A percentile compares a stretch with the other conserved stretches of the same genome.
Conservation (phyloP, 1,284 basidiomycete genomes). For the Salmacisia buchloeana region DNA sequence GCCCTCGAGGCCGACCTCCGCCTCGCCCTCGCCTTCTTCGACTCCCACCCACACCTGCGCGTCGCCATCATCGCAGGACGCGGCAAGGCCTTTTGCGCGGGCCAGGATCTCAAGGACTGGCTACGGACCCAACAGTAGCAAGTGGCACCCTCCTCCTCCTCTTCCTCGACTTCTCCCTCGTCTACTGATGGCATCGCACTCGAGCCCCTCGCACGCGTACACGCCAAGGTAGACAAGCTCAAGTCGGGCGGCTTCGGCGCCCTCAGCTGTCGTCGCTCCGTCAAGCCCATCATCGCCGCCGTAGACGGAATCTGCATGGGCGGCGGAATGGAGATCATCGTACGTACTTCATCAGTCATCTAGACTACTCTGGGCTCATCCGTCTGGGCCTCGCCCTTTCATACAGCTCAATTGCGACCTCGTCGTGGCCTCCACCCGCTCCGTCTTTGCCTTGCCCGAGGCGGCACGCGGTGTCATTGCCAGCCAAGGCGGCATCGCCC, state of each 20-base stretch:
- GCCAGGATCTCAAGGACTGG: slow-evolving; percentile 37
- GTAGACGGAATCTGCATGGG: slow-evolving; percentile 74
- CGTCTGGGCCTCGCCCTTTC: neutral
- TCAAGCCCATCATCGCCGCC: slow-evolving; percentile 75
- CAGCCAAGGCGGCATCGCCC: slow-evolving; percentile 63
- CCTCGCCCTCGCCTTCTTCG: slow-evolving; percentile 67
- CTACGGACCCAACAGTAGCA: slow-evolving; percentile 14
- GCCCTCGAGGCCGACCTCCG: slow-evolving; percentile 61
- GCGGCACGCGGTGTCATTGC: slow-evolving; percentile 74
- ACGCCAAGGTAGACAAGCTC: neutral
- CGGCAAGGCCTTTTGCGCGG: slow-evolving; percentile 70
- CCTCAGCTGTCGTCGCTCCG: slow-evolving; percentile 61
- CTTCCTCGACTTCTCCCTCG: neutral
- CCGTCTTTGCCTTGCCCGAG: slow-evolving; percentile 72
- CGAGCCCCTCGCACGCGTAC: neutral
- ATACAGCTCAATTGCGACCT: slow-evolving; percentile 70
- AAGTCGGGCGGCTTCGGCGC: slow-evolving; percentile 68
- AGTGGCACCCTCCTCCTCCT: neutral
- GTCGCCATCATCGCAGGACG: slow-evolving; percentile 70
- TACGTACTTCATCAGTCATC: neutral
- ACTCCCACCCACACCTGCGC: slow-evolving; percentile 68
- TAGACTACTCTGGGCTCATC: neutral
- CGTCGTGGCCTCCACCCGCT: slow-evolving; percentile 67
- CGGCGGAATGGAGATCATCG: slow-evolving; percentile 70
- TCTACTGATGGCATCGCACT: neutral